Evolutionary conservation across 768 basidiomycete genomes (phyloP), one percentile per base, ranked within the genome.

Genomic region (Plicaturopsis crispa): DNA sequence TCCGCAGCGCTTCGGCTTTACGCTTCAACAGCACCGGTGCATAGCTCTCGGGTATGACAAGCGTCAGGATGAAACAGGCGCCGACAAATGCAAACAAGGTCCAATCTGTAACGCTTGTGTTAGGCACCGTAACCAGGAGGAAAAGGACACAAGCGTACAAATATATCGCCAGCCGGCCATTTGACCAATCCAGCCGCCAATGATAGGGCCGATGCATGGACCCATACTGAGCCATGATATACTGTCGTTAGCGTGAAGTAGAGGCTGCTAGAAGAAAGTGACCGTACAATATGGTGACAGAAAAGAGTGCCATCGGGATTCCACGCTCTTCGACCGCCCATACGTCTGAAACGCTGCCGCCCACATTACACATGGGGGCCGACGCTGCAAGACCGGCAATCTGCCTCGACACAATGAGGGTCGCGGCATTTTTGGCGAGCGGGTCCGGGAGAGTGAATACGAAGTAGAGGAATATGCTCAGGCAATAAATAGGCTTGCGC

Each of bases 41-140:
- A 35, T 72, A 69, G 1, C 71, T 73, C 51, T 77, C 73, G 12
- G 70, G 70, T n/a, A 72, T 64, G 44, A 70, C 56, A 33, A 71
- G 45, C 3, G 63, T 57, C 28, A 67, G 47, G 35, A 57, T 22
- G 45, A 60, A 63, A 36, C 60, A 60, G 17, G 59, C 44, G 5
- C 57, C 62, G 6, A 61, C 51, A 42, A 70, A 63, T 48, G 69
- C 65, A 43, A 69, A 63, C 24, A 67, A 59, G 45, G 70, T 61
- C 66, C 69, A 70, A 46, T 68, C 59, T 61, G 40, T n/a, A n/a
- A n/a, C n/a, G n/a, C n/a, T n/a, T n/a, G n/a, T n/a, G n/a, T n/a
- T n/a, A n/a, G n/a, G n/a, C n/a, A n/a, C n/a, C n/a, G n/a, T n/a
- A n/a, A n/a, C n/a, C n/a, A n/a, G n/a, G n/a, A n/a, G n/a, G n/a